Percentiles rank a stretch among this genome's conserved stretches.
Evolutionary conservation across 805 yeast species (phyloP).

Genomic region (Metschnikowia sp.): DNA sequence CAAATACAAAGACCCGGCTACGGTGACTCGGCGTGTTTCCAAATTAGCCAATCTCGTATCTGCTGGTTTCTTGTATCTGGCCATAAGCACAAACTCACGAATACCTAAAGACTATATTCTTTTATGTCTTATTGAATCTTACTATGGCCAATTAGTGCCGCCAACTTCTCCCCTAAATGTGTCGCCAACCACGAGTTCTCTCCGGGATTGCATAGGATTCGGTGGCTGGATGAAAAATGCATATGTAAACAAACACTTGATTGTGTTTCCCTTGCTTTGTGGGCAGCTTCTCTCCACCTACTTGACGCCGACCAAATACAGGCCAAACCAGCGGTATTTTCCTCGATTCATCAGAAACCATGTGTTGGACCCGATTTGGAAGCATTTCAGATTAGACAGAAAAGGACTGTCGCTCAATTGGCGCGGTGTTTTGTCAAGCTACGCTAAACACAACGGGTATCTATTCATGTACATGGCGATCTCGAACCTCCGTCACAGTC

Average conservation of each 20-base stretch:
- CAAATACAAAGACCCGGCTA: slow-evolving; percentile 7
- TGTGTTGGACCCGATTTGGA: slow-evolving; percentile 41
- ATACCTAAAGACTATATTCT: slow-evolving; percentile 39
- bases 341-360: slow-evolving; percentile 28
- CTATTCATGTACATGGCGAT: slow-evolving; percentile 20
- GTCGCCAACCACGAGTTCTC: slow-evolving; percentile 25
- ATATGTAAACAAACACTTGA: slow-evolving; percentile 29
- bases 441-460: slow-evolving; percentile 24
- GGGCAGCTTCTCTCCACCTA: slow-evolving; percentile 40
- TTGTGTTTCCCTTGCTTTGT: slow-evolving; percentile 35
- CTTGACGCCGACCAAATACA: slow-evolving; percentile 36
- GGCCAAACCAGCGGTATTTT: slow-evolving; percentile 35
- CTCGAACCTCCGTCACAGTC: slow-evolving; percentile 19
- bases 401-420: slow-evolving; percentile 25
- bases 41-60: slow-evolving; percentile 24
- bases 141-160: slow-evolving; percentile 31
- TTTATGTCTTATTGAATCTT: slow-evolving; percentile 31
- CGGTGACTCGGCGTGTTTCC: slow-evolving; percentile 16
- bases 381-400: slow-evolving; percentile 31
- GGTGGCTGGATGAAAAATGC: slow-evolving; percentile 18
- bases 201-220: slow-evolving; percentile 7
- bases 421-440: slow-evolving; percentile 26
- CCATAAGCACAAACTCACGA: slow-evolving; percentile 21
- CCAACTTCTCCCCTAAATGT: slow-evolving; percentile 31
- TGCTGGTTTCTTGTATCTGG: slow-evolving; percentile 25